A percentile compares a stretch with the other conserved stretches of the same genome.
phyloP scores from a whole-genome alignment of 2,329 filamentous ascomycete species.

The Purpureocillium lavendulum region DNA sequence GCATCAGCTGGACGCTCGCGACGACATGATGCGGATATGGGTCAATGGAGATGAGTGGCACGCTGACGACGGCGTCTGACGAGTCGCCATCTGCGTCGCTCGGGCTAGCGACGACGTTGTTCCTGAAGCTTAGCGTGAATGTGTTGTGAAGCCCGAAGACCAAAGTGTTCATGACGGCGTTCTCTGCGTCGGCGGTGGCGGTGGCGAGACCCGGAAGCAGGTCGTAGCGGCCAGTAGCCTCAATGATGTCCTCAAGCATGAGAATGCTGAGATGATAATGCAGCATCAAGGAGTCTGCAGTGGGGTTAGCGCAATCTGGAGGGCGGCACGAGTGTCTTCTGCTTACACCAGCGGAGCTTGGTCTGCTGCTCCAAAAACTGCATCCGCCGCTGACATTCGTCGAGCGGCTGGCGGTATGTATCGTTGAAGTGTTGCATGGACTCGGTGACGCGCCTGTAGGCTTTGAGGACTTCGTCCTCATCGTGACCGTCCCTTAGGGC shows the following conservation, averaged over 20 bases:
- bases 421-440: conserved; percentile 18
- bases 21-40: conserved; percentile 23
- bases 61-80: conserved; percentile 7
- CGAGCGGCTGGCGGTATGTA: conserved; percentile 17
- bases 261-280: conserved; percentile 24
- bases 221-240: conserved; percentile 18
- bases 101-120: not conserved
- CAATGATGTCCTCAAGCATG: conserved; percentile 20
- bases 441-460: conserved; percentile 14
- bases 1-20: conserved; percentile 18
- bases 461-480: conserved; percentile 17
- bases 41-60: conserved; percentile 22
- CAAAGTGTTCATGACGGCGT: conserved; percentile 21
- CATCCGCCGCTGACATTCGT: conserved; percentile 21
- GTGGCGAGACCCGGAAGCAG: conserved; percentile 15
- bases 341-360: conserved; percentile 22
- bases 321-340: too few relatives aligned
- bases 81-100: not conserved
- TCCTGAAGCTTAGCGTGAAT: conserved; percentile 10
- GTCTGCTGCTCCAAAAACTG: conserved; percentile 21
- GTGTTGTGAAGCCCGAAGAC: conserved; percentile 21
- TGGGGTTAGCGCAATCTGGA: too few relatives aligned
- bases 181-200: conserved; percentile 17
- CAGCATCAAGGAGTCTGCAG: conserved; percentile 21
- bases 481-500: conserved; percentile 21